Evolutionary conservation across 345 rosid genomes (phyloP), one percentile per base, ranked within the genome.

Genomic region (Aurinia saxatilis): DNA sequence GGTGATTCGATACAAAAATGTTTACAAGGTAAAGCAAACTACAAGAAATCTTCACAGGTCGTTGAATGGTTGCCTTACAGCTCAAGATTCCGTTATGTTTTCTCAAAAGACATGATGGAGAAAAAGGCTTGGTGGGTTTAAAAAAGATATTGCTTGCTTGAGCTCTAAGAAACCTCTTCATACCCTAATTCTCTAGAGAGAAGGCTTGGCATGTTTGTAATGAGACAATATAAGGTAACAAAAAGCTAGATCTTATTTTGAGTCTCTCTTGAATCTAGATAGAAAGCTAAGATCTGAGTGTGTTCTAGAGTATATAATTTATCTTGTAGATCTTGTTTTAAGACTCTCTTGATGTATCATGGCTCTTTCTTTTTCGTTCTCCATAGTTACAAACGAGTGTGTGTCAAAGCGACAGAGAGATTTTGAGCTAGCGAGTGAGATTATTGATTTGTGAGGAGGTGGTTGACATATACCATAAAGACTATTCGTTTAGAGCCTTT

Each of bases 41-140:
- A 55, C 52, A 82, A 75, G 77, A 91, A 77, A 65, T 44, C 73
- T 6, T 79, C 87, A 5, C 88, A 84, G 57, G 54, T 82, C 9
- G 66, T 84, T 6, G 87, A 86, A 45, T 91, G 96, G 96, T 61
- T 83, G 64, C 82, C 96, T 34, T 88, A 86, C 60, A 82, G 76
- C 42, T 75, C 92, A 67, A 88, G 77, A 58, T 91, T 91, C 51
- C 79, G 83, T 50, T 91, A 86, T 61, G 73, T 83, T 21, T 80
- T 88, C 72, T 78, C 92, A 0, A 83, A 81, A 65, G 96, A 88
- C 34, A 68, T 88, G 57, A 69, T 82, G 15, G 96, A 82, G 67
- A 54, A 51, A 52, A 85, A 78, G 57, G 81, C 85, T 29, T 79
- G 74, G 82, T 79, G 81, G 75, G 44, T 66, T 57, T 69, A 50